A percentile compares a stretch with the other conserved stretches of the same genome.
phyloP scores from a whole-genome alignment of 2,329 filamentous ascomycete species.

The Aspergillus unguis region DNA sequence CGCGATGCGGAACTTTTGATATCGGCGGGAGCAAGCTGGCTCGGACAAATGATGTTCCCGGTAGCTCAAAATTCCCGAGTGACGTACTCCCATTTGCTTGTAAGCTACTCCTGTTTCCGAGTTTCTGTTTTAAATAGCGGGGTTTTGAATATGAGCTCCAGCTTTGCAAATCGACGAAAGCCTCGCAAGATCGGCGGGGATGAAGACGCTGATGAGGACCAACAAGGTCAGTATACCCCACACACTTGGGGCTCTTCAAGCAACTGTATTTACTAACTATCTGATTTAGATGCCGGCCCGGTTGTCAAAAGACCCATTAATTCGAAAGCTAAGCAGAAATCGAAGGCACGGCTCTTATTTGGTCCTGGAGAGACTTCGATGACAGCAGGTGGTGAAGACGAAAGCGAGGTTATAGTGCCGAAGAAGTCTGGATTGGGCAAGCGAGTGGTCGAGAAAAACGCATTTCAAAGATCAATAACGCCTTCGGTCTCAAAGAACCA shows the following conservation, averaged over 20 bases:
- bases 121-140: neutral
- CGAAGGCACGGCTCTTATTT: conserved; percentile 73
- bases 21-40: conserved; percentile 25
- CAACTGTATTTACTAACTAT: conserved; percentile 12
- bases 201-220: conserved; percentile 51
- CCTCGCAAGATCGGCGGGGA: conserved; percentile 74
- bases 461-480: conserved; percentile 54
- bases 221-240: conserved; percentile 41
- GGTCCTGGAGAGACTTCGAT: conserved; percentile 58
- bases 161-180: conserved; percentile 59
- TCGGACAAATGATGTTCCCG: conserved; percentile 37
- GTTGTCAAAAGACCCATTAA: conserved; percentile 53
- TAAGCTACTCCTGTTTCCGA: neutral
- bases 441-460: conserved; percentile 64
- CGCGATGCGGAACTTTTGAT: conserved; percentile 28
- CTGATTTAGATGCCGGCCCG: conserved; percentile 43
- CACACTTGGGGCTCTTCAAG: neutral
- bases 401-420: conserved; percentile 55
- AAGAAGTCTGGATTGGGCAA: conserved; percentile 60
- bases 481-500: conserved; percentile 48
- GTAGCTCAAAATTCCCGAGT: conserved; percentile 21
- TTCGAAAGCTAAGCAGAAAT: conserved; percentile 63
- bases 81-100: neutral
- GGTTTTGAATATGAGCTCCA: conserved; percentile 51
- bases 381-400: conserved; percentile 53